These are phyloP conservation scores for Basidioascus undulatus DNA, from an alignment of 768 basidiomycete species.

Conservation along the genomic window DNA sequence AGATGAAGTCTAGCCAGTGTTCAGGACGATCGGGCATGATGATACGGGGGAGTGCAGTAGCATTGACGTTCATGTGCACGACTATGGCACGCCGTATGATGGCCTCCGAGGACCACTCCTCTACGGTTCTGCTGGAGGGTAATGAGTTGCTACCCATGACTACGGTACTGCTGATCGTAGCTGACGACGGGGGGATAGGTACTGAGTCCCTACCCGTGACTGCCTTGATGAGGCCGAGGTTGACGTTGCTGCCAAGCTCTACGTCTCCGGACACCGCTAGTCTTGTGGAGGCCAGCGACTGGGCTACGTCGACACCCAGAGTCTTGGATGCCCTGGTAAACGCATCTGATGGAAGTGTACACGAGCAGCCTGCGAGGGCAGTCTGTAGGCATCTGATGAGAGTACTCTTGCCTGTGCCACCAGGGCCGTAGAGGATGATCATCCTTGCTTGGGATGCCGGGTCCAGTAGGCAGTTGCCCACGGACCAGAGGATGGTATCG, in stretches of 20 bases:
- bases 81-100: neutral
- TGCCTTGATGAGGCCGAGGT: neutral
- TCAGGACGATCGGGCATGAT: neutral
- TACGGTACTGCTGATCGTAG: neutral
- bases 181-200: neutral
- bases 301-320: neutral
- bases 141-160: neutral
- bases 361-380: neutral
- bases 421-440: neutral
- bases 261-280: neutral
- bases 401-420: neutral
- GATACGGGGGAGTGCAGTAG: no score
- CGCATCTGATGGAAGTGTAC: neutral
- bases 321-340: neutral
- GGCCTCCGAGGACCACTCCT: neutral
- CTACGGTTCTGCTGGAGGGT: neutral
- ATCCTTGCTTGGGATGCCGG: neutral
- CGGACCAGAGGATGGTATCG: neutral
- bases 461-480: neutral
- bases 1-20: no score
- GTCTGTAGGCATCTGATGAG: neutral
- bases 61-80: neutral
- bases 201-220: neutral
- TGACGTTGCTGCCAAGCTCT: neutral
- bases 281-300: neutral